These are phyloP conservation scores for Dissoconium aciculare DNA, from an alignment of 2,329 filamentous ascomycete species.

Conservation along the genomic window DNA sequence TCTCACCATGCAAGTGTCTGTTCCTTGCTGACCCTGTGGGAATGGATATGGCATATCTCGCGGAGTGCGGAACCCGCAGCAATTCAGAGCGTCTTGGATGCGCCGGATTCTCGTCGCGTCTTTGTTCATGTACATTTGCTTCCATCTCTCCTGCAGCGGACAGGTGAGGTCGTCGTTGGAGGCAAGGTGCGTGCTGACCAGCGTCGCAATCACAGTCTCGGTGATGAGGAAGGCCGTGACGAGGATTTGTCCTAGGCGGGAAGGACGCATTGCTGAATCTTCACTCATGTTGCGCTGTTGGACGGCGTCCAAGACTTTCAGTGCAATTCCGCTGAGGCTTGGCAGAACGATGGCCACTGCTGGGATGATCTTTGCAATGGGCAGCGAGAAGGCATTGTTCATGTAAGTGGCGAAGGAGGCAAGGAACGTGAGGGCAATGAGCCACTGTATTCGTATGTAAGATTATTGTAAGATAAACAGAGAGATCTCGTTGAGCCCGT, in stretches of 20 bases:
- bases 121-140: conserved; percentile 36
- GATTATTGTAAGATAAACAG: too few relatives aligned
- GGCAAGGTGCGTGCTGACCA: conserved; percentile 30
- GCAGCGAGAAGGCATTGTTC: conserved; percentile 25
- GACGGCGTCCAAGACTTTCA: conserved; percentile 26
- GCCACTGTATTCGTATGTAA: too few relatives aligned
- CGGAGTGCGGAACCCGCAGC: conserved; percentile 48
- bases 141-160: conserved; percentile 43
- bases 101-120: conserved; percentile 37
- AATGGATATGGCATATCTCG: conserved; percentile 52
- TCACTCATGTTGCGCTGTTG: conserved; percentile 17
- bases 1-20: conserved; percentile 31
- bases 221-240: conserved; percentile 28
- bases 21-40: conserved; percentile 22
- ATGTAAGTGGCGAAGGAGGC: conserved; percentile 25
- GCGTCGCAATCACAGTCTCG: conserved; percentile 30
- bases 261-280: conserved; percentile 13
- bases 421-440: conserved; percentile 27
- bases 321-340: conserved; percentile 28
- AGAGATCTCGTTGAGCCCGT: too few relatives aligned
- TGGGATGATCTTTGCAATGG: conserved; percentile 28
- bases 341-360: conserved; percentile 30
- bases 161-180: conserved; percentile 34
- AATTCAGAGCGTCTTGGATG: conserved; percentile 52
- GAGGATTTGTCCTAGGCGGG: conserved; percentile 22